Base-by-base conservation (phyloP, 345 rosid species). In the Eucalyptus grandis region DNA sequence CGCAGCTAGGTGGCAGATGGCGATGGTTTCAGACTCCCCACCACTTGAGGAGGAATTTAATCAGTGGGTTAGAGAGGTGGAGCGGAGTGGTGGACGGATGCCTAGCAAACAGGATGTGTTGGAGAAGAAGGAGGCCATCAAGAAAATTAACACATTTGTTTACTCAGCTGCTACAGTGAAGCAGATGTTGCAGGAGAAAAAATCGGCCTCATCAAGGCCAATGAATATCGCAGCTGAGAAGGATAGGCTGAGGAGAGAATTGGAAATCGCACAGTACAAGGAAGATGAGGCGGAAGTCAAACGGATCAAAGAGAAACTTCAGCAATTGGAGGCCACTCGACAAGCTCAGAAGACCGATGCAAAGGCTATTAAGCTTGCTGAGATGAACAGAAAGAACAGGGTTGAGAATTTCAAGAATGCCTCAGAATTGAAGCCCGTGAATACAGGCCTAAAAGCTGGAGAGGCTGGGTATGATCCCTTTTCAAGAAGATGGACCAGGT, bases 1-100 rank as follows among this genome's bases (percentile, higher is more conserved):
- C 8, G 99, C 99, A 44, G 99, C 99, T 51, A 94, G 99, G 93
- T 97, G 99, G 99, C 99, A 98, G 93, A 98, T 97, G 99, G 99
- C 99, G 6, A 98, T 96, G 99, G 93, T 97, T 92, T 98, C 99
- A 19, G 99, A 98, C 91, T 95, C 98, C 31, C 91, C 92, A 40
- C 99, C 99, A 19, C 81, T 94, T 44, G 99, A 96, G 93, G 99
- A 97, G 88, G 99, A 98, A 91, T 98, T 92, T 90, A 96, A 93
- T 83, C 99, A 95, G 91, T 96, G 96, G 99, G 90, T 95, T 88
- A 96, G 94, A 90, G 99, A 96, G 92, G 99, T 97, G 81, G 99
- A 98, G 92, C 93, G 97, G 60, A 94, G 93, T 27, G 95, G 96
- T 89, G 99, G 99, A 62, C 94, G 98, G 62, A 92, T 96, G 96